Evolutionary conservation across 352 stramenopile species (phyloP), one percentile per base, ranked within the genome.

Genomic region (Pythium chondricola): DNA sequence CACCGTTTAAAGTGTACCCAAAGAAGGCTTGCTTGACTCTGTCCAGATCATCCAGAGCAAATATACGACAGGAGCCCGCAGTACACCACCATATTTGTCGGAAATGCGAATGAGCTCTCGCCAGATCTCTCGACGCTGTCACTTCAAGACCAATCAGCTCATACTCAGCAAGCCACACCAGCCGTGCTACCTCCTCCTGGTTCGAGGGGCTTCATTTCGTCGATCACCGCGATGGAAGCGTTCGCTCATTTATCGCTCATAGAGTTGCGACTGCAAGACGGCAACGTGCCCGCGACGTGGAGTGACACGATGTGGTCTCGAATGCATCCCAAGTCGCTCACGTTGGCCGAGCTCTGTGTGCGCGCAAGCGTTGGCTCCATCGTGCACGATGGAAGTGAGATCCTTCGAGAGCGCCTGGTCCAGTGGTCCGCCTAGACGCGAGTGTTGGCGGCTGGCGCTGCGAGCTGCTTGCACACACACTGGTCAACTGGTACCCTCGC

Each of bases 161-260:
- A n/a, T n/a, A n/a, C n/a, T n/a, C n/a, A n/a, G n/a, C n/a, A n/a
- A n/a, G n/a, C n/a, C n/a, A n/a, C n/a, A n/a, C n/a, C n/a, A n/a
- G n/a, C n/a, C n/a, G n/a, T n/a, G n/a, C n/a, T n/a, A n/a, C n/a
- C n/a, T n/a, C n/a, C n/a, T n/a, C n/a, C n/a, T n/a, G n/a, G n/a
- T n/a, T n/a, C n/a, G n/a, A n/a, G n/a, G n/a, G n/a, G n/a, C n/a
- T n/a, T n/a, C n/a, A n/a, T n/a, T n/a, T n/a, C n/a, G 5, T 25
- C 48, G 27, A 47, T 55, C 29, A 43, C 48, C 6, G 48, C 48
- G 17, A 47, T 48, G 37, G 38, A 47, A 17, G 27, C 48, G 26
- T 55, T 39, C 30, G 38, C 37, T n/a, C 6, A 33, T 38, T 41
- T 33, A 30, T 55, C 48, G 37, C 26, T 42, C 3, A 38, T 48